Evolutionary conservation across 352 stramenopile species (phyloP), one percentile per base, ranked within the genome.

Genomic region (Hyaloperonospora brassicae): DNA sequence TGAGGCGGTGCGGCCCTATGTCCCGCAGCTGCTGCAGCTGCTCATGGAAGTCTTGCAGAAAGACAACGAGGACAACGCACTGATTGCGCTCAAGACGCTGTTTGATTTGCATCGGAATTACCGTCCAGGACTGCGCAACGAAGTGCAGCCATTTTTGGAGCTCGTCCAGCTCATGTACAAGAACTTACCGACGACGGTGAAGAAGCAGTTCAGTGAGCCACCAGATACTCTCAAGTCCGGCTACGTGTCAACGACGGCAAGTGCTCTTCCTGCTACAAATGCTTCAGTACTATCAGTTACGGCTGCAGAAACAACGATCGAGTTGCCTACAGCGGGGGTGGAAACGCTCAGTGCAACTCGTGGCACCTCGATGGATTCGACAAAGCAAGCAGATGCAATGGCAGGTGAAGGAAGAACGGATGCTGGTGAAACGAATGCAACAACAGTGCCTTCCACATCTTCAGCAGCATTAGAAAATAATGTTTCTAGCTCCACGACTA

Each of bases 91-190:
- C 41, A 87, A 95, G 56, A 97, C 97, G 56, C 89, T 99, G 31
- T 98, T 98, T 64, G 93, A 98, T 54, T 66, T 99, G 52, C 95
- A 98, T 70, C 97, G 97, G 57, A 97, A 96, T 59, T 98, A 97
- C 68, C 83, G 91, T 6, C 80, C 89, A 0, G 76, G 71, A 7
- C 72, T 97, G n/a, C 76, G 85, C 17, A 88, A 86, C 39, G 80
- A 98, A 59, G 93, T 98, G 43, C 84, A 89, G 61, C 69, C 82
- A 4, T 93, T 96, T 59, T 61, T 95, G 9, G 82, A 93, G 42
- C 72, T 95, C 46, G 85, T 95, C 10, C 79, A 92, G 60, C 83
- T 91, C 57, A 91, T 95, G 81, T 95, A 95, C 68, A 92, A 89
- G 68, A 92, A 92, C 52, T 57, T 95, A 17, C 83, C 80, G 43